These are phyloP conservation scores for Colletotrichum liaoningense DNA, from an alignment of 2,329 filamentous ascomycete genomes.

Conservation along the genomic window DNA sequence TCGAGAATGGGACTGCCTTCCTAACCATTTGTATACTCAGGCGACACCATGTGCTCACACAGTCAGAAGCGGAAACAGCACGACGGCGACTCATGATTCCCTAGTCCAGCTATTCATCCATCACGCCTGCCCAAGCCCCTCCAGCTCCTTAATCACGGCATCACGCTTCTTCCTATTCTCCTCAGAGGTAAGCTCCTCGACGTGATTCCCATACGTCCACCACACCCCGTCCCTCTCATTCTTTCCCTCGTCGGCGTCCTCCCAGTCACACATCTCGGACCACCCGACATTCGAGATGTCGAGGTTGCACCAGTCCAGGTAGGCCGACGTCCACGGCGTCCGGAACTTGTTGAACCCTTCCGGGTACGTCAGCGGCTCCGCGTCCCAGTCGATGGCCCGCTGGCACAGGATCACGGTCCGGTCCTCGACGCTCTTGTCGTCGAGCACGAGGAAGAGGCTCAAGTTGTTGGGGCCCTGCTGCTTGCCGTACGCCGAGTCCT, in stretches of 20 bases:
- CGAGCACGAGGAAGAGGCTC: background rate
- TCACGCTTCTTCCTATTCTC: background rate
- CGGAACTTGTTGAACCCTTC: slow-evolving; percentile 1
- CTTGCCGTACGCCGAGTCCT: background rate
- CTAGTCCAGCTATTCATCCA: background rate
- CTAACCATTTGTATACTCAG: background rate
- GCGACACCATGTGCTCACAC: no score
- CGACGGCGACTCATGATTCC: background rate
- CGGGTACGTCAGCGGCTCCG: background rate
- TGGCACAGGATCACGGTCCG: background rate
- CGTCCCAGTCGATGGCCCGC: background rate
- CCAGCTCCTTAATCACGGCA: background rate
- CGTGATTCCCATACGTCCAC: background rate
- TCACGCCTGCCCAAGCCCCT: background rate
- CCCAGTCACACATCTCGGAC: background rate
- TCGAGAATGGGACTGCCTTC: no score
- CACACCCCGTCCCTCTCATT: background rate
- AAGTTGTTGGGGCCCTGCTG: background rate
- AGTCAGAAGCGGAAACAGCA: background rate
- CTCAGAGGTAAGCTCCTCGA: background rate
- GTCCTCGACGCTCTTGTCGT: background rate
- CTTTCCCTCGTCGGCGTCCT: background rate
- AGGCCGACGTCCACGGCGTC: background rate
- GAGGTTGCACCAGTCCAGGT: background rate
- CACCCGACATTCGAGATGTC: background rate